These are phyloP conservation scores for Beauveria varroae DNA, from an alignment of 2,329 filamentous ascomycete species.

Conservation along the genomic window DNA sequence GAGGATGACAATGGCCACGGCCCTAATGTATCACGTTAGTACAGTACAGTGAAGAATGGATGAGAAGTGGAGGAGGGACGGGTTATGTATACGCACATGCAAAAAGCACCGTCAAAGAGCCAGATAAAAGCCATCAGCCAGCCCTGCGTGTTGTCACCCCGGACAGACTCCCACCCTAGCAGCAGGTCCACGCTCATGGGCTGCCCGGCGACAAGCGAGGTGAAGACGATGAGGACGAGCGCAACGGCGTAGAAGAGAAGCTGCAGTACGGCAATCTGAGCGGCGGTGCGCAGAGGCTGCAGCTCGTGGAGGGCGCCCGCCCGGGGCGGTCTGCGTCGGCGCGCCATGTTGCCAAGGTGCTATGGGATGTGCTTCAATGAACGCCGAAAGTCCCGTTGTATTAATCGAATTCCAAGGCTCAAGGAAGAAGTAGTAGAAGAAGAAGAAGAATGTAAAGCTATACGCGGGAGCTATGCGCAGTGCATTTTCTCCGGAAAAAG, in stretches of 20 bases:
- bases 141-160: conserved; percentile 55
- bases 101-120: conserved; percentile 47
- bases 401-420: background rate
- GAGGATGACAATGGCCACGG: conserved; percentile 74
- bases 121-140: conserved; percentile 53
- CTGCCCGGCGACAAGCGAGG: conserved; percentile 49
- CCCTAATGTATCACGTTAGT: conserved; percentile 42
- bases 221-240: conserved; percentile 49
- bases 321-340: conserved; percentile 49
- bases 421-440: no score
- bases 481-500: background rate
- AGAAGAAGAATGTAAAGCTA: background rate
- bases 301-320: conserved; percentile 53
- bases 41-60: background rate
- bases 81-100: conserved; percentile 30
- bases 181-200: conserved; percentile 46
- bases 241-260: conserved; percentile 46
- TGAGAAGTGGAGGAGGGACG: background rate
- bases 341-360: conserved; percentile 35
- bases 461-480: background rate
- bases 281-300: conserved; percentile 51
- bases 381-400: background rate
- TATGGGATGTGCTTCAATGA: background rate
- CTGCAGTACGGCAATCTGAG: conserved; percentile 52
- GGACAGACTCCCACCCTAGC: conserved; percentile 50